These are phyloP conservation scores for Wallacemonas sp. DNA, from an alignment of 208 protist species.

Conservation along the genomic window DNA sequence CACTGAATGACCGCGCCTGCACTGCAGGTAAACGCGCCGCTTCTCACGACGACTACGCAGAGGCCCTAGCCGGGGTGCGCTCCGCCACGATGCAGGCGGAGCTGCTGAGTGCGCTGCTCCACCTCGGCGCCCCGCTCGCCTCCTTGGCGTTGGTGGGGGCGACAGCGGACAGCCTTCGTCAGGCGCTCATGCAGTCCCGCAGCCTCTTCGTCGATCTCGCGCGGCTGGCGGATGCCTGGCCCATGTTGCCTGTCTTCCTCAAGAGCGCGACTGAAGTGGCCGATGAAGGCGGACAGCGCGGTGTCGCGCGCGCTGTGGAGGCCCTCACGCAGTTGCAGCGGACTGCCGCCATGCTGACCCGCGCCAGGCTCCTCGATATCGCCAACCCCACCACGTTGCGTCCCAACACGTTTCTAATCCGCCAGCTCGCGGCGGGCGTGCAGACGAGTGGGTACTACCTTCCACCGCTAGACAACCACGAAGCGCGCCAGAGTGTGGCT, in stretches of 20 bases:
- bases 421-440: constrained; percentile 38
- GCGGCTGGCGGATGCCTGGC: constrained; percentile 25
- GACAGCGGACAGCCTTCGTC: constrained; percentile 6
- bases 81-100: constrained; percentile 39
- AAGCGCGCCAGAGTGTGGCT: not conserved
- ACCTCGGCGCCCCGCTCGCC: constrained; percentile 21
- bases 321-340: constrained; percentile 12
- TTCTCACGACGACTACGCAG: not conserved
- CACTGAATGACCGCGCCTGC: constrained; percentile 5
- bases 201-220: constrained; percentile 39
- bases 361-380: constrained; percentile 34
- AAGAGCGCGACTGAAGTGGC: not conserved
- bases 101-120: constrained; percentile 27
- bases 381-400: constrained; percentile 24
- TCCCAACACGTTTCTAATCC: constrained; percentile 61
- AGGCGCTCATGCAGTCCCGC: constrained; percentile 10
- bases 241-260: constrained; percentile 4
- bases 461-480: not conserved
- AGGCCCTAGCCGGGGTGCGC: constrained; percentile 7
- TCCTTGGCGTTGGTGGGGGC: constrained; percentile 11
- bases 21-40: too few species aligned
- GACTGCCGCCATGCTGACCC: constrained; percentile 12
- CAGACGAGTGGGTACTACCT: constrained; percentile 23
- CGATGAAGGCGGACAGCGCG: not conserved
- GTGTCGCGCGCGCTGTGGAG: not conserved